Evolutionary conservation across 331 rosid genomes (phyloP).

Genomic region (Pyrus hybrid): DNA sequence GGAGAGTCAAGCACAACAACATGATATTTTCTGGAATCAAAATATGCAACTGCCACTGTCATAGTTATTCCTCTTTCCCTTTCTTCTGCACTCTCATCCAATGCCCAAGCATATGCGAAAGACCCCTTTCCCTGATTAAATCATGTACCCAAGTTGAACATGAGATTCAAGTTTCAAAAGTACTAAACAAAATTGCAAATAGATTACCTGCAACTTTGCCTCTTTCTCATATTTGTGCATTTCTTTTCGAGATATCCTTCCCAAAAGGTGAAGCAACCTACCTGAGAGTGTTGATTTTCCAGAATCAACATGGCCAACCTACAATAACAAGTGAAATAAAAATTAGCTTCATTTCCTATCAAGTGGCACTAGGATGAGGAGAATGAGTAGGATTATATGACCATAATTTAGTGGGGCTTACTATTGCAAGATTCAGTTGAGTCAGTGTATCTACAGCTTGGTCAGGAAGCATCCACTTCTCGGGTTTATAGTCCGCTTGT

Average conservation of each 20-base stretch:
- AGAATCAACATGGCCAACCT: slow-evolving; percentile 99
- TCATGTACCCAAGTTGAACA: slow-evolving; percentile 2
- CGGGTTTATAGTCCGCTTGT: slow-evolving; percentile 48
- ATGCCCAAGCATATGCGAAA: slow-evolving; percentile 96
- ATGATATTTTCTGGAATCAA: slow-evolving; percentile 83
- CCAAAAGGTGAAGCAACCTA: slow-evolving; percentile 72
- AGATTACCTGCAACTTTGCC: slow-evolving; percentile 67
- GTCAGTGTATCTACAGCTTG: slow-evolving; percentile 60
- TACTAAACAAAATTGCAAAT: neutral
- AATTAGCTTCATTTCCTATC: neutral
- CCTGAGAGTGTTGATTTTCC: slow-evolving; percentile 99
- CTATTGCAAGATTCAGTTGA: slow-evolving; percentile 93
- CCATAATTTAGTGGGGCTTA: slow-evolving; percentile 28
- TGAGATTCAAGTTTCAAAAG: slow-evolving; percentile 14
- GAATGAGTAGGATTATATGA: slow-evolving; percentile 4
- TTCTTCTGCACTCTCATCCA: slow-evolving; percentile 96
- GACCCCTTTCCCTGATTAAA: slow-evolving; percentile 85
- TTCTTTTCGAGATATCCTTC: slow-evolving; percentile 77
- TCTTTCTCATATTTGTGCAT: slow-evolving; percentile 98
- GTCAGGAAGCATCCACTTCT: slow-evolving; percentile 90
- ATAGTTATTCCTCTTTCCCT: slow-evolving; percentile 99
- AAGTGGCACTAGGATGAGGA: neutral
- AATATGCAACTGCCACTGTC: slow-evolving; percentile 97
- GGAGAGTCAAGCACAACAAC: slow-evolving; percentile 98
- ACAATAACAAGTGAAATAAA: slow-evolving; percentile 18